These are phyloP conservation scores for Phallus indusiatus DNA, from an alignment of 768 basidiomycete species.

Conservation along the genomic window DNA sequence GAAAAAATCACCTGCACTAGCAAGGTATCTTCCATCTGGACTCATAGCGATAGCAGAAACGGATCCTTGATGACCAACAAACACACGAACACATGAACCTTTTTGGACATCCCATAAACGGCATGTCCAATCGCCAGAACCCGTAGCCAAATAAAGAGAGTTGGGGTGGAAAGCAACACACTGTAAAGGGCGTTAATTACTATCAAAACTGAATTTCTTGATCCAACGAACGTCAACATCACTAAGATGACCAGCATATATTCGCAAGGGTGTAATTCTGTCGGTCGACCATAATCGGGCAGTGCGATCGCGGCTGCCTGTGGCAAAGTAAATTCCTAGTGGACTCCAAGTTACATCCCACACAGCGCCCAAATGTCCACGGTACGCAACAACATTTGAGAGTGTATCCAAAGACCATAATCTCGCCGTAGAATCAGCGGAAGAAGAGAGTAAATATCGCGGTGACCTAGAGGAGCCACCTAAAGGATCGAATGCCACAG, in stretches of 20 bases:
- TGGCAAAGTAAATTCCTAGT: slow-evolving; percentile 97
- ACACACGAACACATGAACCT: slow-evolving; percentile 88
- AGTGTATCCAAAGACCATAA: slow-evolving; percentile 95
- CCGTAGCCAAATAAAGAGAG: slow-evolving; percentile 93
- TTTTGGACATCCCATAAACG: slow-evolving; percentile 98
- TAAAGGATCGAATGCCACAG: slow-evolving; percentile 86
- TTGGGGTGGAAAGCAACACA: slow-evolving; percentile 96
- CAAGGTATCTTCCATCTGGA: slow-evolving; percentile 90
- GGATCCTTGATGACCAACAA: slow-evolving; percentile 88
- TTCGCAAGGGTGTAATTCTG: slow-evolving; percentile 70
- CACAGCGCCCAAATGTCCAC: slow-evolving; percentile 93
- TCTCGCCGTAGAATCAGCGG: slow-evolving; percentile 84
- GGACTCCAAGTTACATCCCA: slow-evolving; percentile 99
- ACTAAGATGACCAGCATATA: slow-evolving; percentile 92
- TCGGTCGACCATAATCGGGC: slow-evolving; percentile 97
- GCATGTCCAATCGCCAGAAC: slow-evolving; percentile 93
- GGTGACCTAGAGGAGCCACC: slow-evolving; percentile 81
- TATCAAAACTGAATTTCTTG: not conserved
- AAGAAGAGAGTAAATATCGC: slow-evolving; percentile 80
- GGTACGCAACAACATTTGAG: slow-evolving; percentile 86
- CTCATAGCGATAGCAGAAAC: slow-evolving; percentile 82
- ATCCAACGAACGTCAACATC: slow-evolving; percentile 82
- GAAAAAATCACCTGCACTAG: slow-evolving; percentile 61
- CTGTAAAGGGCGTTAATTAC: slow-evolving; percentile 30
- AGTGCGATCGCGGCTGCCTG: slow-evolving; percentile 86